Base-by-base conservation (phyloP, 805 yeast genomes). In the Ogataea paradorogensis region DNA sequence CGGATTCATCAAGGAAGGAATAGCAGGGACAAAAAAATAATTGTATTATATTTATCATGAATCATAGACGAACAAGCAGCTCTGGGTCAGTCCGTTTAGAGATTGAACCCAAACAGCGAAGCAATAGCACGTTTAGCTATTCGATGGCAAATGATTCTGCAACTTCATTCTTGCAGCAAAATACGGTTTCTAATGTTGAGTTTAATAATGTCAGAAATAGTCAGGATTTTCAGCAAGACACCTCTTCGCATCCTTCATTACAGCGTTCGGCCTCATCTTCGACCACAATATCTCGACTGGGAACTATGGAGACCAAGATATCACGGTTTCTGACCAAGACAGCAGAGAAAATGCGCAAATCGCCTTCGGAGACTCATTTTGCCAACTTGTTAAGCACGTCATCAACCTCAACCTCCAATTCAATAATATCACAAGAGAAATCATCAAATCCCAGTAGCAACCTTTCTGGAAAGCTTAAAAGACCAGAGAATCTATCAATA, bases 161-260 rank as follows among this genome's bases (percentile, higher is more conserved):
- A 8, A 37, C 45, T 15, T 43, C 56, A 2, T 33, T 51, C 4
- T 23, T 50, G 9, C 46, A 51, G 38, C 47, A 55, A 46, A 42
- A 53, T 43, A 42, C 56, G 5, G 52, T 50, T 15, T 46, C 61
- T 11, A 57, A 53, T 36, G 66, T 62, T n/a, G 67, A 61, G 38
- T 62, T 62, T 46, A 61, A 52, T 34, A 62, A 62, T 40, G 58
- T 61, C 5, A 40, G 62, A 14, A 24, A 52, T 9, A 48, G 51
- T 29, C 28, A 42, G 11, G 55, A 42, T 20, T 30, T 18, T 13
- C 38, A 20, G 9, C 30, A 30, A 15, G 46, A 38, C 11, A n/a
- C 32, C 7, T 6, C 30, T 15, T 14, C 30, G 7, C 32, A 26
- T 9, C 35, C 37, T 5, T 44, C 48, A 2, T 25, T 52, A 15